phyloP scores from a whole-genome alignment of 345 rosid genomes.

The Combretum micranthum region DNA sequence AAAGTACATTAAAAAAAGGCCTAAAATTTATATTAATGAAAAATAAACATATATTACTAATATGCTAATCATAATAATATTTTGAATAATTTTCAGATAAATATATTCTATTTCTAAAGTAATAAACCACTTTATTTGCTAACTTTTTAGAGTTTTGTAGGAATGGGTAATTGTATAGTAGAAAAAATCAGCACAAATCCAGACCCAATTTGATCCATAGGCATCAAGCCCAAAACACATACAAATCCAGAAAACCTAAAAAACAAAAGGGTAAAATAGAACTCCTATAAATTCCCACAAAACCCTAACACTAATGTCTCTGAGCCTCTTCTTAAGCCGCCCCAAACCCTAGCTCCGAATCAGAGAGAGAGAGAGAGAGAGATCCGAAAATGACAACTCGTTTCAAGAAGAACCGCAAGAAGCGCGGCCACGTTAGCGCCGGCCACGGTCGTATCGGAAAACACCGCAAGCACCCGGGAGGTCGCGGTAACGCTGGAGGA shows the following conservation, averaged over 20 bases:
- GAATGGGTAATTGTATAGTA: too few species aligned
- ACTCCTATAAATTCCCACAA: slow-evolving; percentile 7
- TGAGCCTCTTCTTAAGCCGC: neutral
- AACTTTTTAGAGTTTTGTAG: too few species aligned
- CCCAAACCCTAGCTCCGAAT: neutral
- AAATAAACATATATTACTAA: too few species aligned
- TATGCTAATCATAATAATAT: too few species aligned
- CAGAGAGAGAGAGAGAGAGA: neutral
- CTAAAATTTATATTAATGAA: too few species aligned
- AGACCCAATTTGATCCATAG: neutral
- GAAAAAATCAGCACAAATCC: slow-evolving; percentile 1
- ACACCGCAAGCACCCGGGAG: slow-evolving; percentile 46
- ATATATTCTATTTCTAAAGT: too few species aligned
- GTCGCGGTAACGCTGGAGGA: slow-evolving; percentile 45
- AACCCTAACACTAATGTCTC: slow-evolving; percentile 15
- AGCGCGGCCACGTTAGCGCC: slow-evolving; percentile 42
- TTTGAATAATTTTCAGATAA: too few species aligned
- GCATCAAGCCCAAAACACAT: too few species aligned
- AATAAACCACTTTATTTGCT: too few species aligned
- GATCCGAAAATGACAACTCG: slow-evolving; percentile 25
- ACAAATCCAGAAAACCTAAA: slow-evolving; percentile 15
- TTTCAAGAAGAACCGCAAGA: slow-evolving; percentile 48
- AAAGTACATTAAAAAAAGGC: too few species aligned
- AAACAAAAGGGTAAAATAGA: slow-evolving; percentile 18
- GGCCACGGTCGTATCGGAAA: slow-evolving; percentile 46